phyloP scores from a whole-genome alignment of 495 filamentous ascomycete genomes.

The Chaetomium cochliodes region DNA sequence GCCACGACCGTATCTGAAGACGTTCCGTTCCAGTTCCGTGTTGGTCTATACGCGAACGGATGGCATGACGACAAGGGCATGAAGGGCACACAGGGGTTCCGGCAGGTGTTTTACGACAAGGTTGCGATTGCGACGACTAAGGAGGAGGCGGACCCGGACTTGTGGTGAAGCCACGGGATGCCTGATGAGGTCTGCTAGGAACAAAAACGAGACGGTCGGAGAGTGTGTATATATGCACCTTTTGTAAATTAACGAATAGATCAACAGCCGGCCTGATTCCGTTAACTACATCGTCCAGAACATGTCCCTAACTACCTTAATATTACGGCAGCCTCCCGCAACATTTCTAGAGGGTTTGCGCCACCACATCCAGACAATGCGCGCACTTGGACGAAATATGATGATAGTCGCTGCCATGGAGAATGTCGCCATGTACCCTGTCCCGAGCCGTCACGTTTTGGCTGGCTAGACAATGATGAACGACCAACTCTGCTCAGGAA shows the following conservation, averaged over 20 bases:
- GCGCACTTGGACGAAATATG: too few species aligned
- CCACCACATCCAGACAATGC: too few species aligned
- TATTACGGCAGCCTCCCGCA: too few species aligned
- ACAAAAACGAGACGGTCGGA: background rate
- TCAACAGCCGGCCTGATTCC: too few species aligned
- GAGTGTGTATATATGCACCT: background rate
- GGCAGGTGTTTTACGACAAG: slow-evolving; percentile 55
- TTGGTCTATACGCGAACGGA: slow-evolving; percentile 56
- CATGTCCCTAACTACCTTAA: too few species aligned
- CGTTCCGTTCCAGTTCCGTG: slow-evolving; percentile 51
- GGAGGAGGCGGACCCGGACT: slow-evolving; percentile 44
- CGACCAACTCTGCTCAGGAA: background rate
- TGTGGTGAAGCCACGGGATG: slow-evolving; percentile 6
- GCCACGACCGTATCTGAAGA: slow-evolving; percentile 50
- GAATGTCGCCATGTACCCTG: too few species aligned
- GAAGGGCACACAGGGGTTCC: slow-evolving; percentile 48
- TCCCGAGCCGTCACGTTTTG: too few species aligned
- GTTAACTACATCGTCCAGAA: too few species aligned
- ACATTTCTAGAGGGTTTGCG: too few species aligned
- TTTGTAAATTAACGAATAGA: too few species aligned
- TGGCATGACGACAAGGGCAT: slow-evolving; percentile 53
- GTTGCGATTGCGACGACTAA: slow-evolving; percentile 50
- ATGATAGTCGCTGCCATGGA: too few species aligned
- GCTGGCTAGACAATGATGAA: too few species aligned
- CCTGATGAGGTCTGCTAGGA: background rate